Percentiles rank a stretch among this genome's conserved stretches.
These are phyloP conservation scores for Epicoccum sorghinum DNA, from an alignment of 2,329 filamentous ascomycete species.

Conservation along the genomic window DNA sequence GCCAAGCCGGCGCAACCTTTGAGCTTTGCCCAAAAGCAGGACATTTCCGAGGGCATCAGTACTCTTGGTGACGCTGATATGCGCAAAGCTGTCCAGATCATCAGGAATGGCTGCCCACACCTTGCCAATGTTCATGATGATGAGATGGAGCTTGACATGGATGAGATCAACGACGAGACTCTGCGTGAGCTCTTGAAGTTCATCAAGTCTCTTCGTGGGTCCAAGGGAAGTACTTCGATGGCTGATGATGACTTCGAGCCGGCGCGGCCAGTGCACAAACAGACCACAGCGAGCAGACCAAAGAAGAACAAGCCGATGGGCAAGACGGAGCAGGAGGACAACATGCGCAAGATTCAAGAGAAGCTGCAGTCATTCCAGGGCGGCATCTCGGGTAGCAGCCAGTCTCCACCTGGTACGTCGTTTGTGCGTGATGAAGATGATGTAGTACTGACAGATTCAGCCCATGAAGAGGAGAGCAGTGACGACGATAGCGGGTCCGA, in stretches of 20 bases:
- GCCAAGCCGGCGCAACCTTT: constrained; percentile 68
- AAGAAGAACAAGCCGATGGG: constrained; percentile 82
- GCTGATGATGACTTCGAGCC: constrained; percentile 59
- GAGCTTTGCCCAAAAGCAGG: constrained; percentile 82
- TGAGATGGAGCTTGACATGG: constrained; percentile 70
- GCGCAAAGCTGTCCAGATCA: constrained; percentile 82
- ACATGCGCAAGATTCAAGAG: constrained; percentile 67
- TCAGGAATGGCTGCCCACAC: constrained; percentile 80
- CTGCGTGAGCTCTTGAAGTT: constrained; percentile 63
- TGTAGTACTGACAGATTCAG: constrained; percentile 30
- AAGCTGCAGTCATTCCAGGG: constrained; percentile 55
- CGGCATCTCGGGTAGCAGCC: constrained; percentile 52
- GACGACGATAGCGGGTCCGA: constrained; percentile 61
- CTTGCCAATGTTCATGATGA: constrained; percentile 63
- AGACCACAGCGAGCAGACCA: constrained; percentile 57
- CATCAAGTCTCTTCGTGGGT: constrained; percentile 53
- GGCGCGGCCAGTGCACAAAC: constrained; percentile 44
- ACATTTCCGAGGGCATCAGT: constrained; percentile 85
- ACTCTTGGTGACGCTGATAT: constrained; percentile 80
- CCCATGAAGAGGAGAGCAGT: constrained; percentile 57
- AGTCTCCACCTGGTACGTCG: constrained; percentile 51
- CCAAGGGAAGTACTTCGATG: constrained; percentile 42
- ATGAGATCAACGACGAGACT: constrained; percentile 61
- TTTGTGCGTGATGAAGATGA: constrained; percentile 16
- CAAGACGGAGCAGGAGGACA: constrained; percentile 72